phyloP scores from a whole-genome alignment of 2,329 filamentous ascomycete genomes.

The Colletotrichum trifolii region DNA sequence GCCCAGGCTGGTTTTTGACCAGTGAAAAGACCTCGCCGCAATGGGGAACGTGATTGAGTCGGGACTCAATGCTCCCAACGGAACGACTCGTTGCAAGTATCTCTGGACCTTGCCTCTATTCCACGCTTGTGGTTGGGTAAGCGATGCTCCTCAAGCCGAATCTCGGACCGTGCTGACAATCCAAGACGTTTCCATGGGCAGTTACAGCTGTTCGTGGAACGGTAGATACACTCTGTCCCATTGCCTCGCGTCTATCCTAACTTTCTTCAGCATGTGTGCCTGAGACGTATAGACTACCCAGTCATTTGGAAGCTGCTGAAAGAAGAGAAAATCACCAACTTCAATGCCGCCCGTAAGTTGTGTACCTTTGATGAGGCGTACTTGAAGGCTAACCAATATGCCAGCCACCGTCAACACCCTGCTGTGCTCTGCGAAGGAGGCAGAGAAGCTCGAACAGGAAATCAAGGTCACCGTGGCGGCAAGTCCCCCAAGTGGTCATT shows the following conservation, averaged over 20 bases:
- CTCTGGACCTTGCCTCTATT: conserved; percentile 94
- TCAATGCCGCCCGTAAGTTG: conserved; percentile 83
- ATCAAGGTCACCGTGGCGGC: conserved; percentile 91
- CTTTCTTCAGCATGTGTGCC: conserved; percentile 64
- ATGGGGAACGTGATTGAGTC: conserved; percentile 90
- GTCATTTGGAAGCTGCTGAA: conserved; percentile 92
- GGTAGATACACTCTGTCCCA: conserved; percentile 56
- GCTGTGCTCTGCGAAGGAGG: conserved; percentile 83
- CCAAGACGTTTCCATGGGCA: conserved; percentile 78
- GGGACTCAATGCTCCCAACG: conserved; percentile 77
- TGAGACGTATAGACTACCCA: conserved; percentile 94
- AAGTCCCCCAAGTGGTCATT: conserved; percentile 86
- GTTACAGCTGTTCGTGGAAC: conserved; percentile 95
- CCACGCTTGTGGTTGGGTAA: conserved; percentile 74
- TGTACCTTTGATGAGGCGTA: background rate
- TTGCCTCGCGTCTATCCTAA: too few relatives aligned
- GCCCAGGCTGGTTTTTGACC: background rate
- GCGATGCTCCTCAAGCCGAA: background rate
- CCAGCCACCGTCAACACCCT: conserved; percentile 86
- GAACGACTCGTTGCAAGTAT: conserved; percentile 74
- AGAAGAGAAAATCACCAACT: conserved; percentile 89
- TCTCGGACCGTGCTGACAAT: background rate
- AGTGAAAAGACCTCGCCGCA: conserved; percentile 71
- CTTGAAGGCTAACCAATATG: background rate
- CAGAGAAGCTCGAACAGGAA: conserved; percentile 71